Base-by-base conservation (phyloP, 208 protist species). In the Strigomonas culicis region DNA sequence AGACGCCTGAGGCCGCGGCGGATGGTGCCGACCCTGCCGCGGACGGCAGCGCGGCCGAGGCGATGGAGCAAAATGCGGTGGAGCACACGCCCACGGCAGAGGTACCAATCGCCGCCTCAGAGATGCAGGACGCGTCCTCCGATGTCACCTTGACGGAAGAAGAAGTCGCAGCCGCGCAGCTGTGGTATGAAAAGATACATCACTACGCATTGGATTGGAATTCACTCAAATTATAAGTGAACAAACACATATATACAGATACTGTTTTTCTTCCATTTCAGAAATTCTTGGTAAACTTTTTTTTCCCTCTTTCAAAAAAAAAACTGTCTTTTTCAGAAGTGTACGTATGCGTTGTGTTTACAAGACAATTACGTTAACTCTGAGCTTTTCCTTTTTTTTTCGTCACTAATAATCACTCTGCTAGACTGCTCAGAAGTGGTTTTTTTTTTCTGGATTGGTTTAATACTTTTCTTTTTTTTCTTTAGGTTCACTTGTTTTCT, bases 401-500 rank as follows among this genome's bases (percentile, higher is more conserved):
- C 30, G 2, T 31, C 10, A 2, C 19, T 22, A 56, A 15, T 56
- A 21, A 36, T 56, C 50, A 32, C 24, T 56, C 22, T 49, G 10
- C n/a, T 15, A 43, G 24, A 6, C 24, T 44, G 28, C 8, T 34
- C 24, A 59, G 24, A 43, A 13, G 43, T 49, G 15, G 34, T 41
- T 0, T 21, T 44, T 11, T 21, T 31, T 1, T 59, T 19, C 44
- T 31, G 43, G 21, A 2, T 60, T 59, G 47, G 27, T 28, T 32
- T 53, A 57, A 22, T 36, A 34, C 6, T 25, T 4, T 50, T 61
- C 19, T 49, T 13, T 67, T 27, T 27, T 59, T n/a, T 49, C 59
- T 61, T 41, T 51, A 34, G 44, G 31, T 31, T 58, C 52, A 44
- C 32, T 47, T 66, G 30, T 46, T 57, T 6, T 65, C 27, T 53